Base-by-base conservation (phyloP, 495 filamentous ascomycete genomes). In the Aspergillus hancockii region DNA sequence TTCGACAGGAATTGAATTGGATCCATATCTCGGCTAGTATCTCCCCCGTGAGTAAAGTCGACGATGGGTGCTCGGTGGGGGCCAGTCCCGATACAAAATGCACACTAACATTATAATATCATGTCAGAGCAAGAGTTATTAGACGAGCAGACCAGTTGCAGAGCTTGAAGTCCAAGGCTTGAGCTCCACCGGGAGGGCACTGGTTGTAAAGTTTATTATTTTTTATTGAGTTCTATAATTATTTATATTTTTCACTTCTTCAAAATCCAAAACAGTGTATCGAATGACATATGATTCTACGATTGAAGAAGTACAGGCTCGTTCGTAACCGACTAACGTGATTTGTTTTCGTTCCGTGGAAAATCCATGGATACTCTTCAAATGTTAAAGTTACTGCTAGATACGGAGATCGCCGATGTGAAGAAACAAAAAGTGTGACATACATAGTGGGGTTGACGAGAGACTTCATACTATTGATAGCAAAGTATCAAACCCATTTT, bases 341-440 rank as follows among this genome's bases (percentile, higher is more conserved):
- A 12, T 22, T 14, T 22, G 43, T 22, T 3, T 8, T 47, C 8
- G 8, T 46, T 16, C 25, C n/a, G 55, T 58, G 55, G 60, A 22
- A 49, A 51, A 43, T 43, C 18, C 40, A 18, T 47, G 43, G 38
- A 41, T 41, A n/a, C 38, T 2, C 34, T 36, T 36, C 34, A 36
- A 36, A 45, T 45, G n/a, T 45, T 45, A n/a, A 45, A 18, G 41
- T 45, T 3, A 45, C 41, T 45, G 41, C 41, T 18, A 36, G 47
- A 40, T 49, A 59, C 64, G 64, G 64, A 63, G 64, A 66, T 63
- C 64, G 46, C 64, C 60, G 64, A 66, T 61, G 64, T 60, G 50
- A 62, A 63, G 45, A 52, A 62, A 55, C 34, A 58, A 49, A 54
- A 16, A 54, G 56, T 19, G 52, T 23, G 13, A n/a, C n/a, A n/a